Evolutionary conservation across 768 basidiomycete species (phyloP), one percentile per base, ranked within the genome.

Genomic region (Boletus insuetus): DNA sequence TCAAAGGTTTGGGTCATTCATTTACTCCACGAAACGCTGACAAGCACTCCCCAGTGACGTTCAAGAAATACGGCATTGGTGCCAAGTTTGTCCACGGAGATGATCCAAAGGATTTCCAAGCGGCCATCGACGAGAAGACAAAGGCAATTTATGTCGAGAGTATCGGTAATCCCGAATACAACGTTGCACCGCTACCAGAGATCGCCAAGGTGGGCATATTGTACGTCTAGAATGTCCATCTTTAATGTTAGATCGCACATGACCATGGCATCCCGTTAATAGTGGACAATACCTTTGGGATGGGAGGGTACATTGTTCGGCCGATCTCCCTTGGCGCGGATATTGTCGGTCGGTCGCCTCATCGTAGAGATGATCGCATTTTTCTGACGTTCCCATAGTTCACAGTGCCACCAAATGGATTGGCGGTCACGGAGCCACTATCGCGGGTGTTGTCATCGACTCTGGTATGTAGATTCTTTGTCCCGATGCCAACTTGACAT

Each of bases 331-430:
- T 77, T 46, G 84, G 84, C 19, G 82, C 82, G 5, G 79, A 85
- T 56, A 82, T 84, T 41, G 73, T 85, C 53, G 48, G 78, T 75
- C 14, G 44, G 73, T 64, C 41, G 17, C 35, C n/a, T 29, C 22
- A 4, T 34, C 16, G 14, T 13, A 8, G 7, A 34, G 1, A 20
- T 16, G 20, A 38, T 10, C 35, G 11, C 5, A 16, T 44, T 22
- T 39, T 6, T 19, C 20, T 49, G 46, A 55, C 48, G 35, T 47
- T 8, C 41, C 24, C 2, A 14, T 20, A 79, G 80, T 82, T 0
- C 78, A 83, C 61, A 81, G 79, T 31, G 81, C 81, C 3, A 86
- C 84, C 0, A 86, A 87, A 63, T 87, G 85, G 86, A 82, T 87
- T 7, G 76, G 83, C 1, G 83, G 83, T 0, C 83, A 84, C 47